A percentile compares a stretch with the other conserved stretches of the same genome.
These are phyloP conservation scores for Boletus sp. DNA, from an alignment of 768 basidiomycete species.

Conservation along the genomic window DNA sequence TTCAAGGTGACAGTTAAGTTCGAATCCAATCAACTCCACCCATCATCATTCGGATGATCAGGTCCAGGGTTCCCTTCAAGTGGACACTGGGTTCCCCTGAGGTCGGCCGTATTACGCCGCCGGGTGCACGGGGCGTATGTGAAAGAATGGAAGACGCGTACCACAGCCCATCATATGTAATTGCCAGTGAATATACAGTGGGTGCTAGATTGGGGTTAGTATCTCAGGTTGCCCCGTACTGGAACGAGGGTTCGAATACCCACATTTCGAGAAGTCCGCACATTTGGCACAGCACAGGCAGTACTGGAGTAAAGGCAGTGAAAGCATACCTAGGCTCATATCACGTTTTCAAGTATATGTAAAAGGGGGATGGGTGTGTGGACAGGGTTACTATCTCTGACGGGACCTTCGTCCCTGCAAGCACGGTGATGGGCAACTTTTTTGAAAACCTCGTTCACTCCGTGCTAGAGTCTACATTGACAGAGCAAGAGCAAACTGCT, in stretches of 20 bases:
- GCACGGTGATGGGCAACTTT: slow-evolving; percentile 26
- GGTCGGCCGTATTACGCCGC: too few species aligned
- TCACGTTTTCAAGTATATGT: background rate
- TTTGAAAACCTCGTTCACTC: slow-evolving; percentile 29
- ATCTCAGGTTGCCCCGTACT: background rate
- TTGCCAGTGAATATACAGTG: background rate
- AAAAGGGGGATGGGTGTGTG: background rate
- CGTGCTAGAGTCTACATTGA: slow-evolving; percentile 20
- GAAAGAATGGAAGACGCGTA: background rate
- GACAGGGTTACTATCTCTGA: background rate
- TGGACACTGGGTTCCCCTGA: too few species aligned
- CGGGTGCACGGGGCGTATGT: too few species aligned
- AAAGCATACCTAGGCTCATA: background rate
- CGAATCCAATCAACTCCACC: too few species aligned
- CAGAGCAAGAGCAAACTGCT: slow-evolving; percentile 23
- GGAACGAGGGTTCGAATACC: background rate
- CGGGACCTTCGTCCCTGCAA: background rate
- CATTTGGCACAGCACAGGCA: background rate
- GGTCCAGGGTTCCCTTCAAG: too few species aligned
- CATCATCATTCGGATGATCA: too few species aligned
- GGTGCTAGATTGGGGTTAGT: background rate
- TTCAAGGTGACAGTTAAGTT: too few species aligned
- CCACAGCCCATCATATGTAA: too few species aligned
- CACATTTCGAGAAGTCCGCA: background rate
- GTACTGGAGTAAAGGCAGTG: background rate